Conservation (phyloP, 441 rosid genomes). For the Breynia disticha region DNA sequence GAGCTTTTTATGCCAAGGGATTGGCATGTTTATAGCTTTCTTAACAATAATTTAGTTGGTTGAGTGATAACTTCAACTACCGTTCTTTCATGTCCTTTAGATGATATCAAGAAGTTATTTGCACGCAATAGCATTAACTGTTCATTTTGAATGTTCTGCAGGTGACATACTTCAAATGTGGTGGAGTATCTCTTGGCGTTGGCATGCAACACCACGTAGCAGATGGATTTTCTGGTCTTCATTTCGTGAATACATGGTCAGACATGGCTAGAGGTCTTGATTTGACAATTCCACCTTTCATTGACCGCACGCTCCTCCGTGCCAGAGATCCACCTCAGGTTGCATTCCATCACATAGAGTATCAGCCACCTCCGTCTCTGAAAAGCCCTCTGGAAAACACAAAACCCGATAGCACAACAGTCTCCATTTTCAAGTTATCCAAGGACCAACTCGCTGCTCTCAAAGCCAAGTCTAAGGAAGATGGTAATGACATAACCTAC, state of each 20-base stretch:
- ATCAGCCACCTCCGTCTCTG: slow-evolving; percentile 74
- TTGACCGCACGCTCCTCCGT: slow-evolving; percentile 73
- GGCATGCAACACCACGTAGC: slow-evolving; percentile 98
- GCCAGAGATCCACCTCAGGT: slow-evolving; percentile 88
- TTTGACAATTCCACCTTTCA: slow-evolving; percentile 63
- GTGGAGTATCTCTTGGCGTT: slow-evolving; percentile 92
- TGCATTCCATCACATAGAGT: slow-evolving; percentile 60
- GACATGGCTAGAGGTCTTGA: slow-evolving; percentile 91
- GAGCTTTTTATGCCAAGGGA: no score
- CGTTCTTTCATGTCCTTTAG: no score
- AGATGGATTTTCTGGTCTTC: slow-evolving; percentile 93
- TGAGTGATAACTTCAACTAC: no score
- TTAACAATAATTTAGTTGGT: no score
- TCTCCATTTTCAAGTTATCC: slow-evolving; percentile 69
- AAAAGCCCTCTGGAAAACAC: slow-evolving; percentile 23
- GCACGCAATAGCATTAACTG: no score
- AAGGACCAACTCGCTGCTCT: slow-evolving; percentile 58
- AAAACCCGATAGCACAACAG: slow-evolving; percentile 34
- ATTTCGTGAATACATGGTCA: slow-evolving; percentile 87
- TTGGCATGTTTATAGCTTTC: no score
- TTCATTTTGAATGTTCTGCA: slow-evolving; percentile 23
- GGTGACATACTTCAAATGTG: slow-evolving; percentile 90
- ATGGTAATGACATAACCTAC: slow-evolving; percentile 56
- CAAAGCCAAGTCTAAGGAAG: slow-evolving; percentile 73
- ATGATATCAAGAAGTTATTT: no score